Evolutionary conservation across 495 filamentous ascomycete species (phyloP).

Genomic region (Lepraria neglecta): DNA sequence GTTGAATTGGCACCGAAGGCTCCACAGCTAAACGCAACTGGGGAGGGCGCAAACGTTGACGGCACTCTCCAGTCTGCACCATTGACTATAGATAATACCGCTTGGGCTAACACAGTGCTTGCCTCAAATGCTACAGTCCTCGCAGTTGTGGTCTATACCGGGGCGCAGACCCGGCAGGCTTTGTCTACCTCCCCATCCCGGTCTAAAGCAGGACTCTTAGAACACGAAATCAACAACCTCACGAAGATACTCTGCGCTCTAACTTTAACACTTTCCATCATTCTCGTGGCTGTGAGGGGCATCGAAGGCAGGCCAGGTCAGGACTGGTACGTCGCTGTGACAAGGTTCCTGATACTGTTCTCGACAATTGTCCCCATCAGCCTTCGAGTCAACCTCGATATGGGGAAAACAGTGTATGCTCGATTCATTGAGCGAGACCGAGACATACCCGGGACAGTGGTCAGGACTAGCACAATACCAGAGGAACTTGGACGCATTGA

Average conservation of each 20-base stretch:
- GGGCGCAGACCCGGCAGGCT: constrained; percentile 87
- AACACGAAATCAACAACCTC: constrained; percentile 96
- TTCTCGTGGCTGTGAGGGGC: constrained; percentile 82
- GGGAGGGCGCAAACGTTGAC: constrained; percentile 22
- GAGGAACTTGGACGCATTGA: constrained; percentile 95
- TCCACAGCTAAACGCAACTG: constrained; percentile 29
- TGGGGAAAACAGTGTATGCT: constrained; percentile 94
- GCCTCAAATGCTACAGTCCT: constrained; percentile 83
- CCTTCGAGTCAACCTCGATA: constrained; percentile 89
- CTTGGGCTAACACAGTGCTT: constrained; percentile 97
- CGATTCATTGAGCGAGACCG: constrained; percentile 89
- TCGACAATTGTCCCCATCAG: constrained; percentile 98
- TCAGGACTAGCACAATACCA: constrained; percentile 93
- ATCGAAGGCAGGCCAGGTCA: constrained; percentile 60
- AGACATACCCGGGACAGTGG: constrained; percentile 84
- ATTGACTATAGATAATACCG: constrained; percentile 92
- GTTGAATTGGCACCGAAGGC: constrained; percentile 51
- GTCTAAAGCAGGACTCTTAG: constrained; percentile 86
- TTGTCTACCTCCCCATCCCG: constrained; percentile 86
- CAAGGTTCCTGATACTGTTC: constrained; percentile 95
- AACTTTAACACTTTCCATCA: constrained; percentile 76
- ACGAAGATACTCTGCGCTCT: constrained; percentile 93
- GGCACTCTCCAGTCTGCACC: constrained; percentile 50
- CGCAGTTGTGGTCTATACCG: constrained; percentile 89
- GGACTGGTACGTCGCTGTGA: constrained; percentile 88